These are phyloP conservation scores for Calamus simplicifolius DNA, from an alignment of 176 grass and related monocot genomes.

Conservation along the genomic window DNA sequence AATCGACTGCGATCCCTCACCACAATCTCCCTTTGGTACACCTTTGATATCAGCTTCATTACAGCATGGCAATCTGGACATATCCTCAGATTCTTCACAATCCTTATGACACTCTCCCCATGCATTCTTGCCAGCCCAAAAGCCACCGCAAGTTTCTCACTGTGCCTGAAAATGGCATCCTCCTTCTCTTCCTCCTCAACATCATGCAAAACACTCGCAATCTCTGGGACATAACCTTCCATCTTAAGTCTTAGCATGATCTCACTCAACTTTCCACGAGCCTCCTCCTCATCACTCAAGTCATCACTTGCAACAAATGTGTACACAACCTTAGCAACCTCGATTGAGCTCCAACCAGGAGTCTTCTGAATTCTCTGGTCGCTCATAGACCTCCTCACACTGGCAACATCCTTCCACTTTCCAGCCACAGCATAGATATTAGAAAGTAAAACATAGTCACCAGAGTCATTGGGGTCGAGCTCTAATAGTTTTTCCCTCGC, in stretches of 20 bases:
- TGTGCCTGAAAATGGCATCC: constrained; percentile 8
- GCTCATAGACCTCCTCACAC: constrained; percentile 11
- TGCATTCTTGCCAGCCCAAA: constrained; percentile 16
- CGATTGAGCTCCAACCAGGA: constrained; percentile 26
- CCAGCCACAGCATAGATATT: constrained; percentile 18
- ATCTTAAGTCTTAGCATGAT: constrained; percentile 5
- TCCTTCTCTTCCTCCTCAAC: constrained; percentile 27
- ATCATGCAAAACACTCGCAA: constrained; percentile 21
- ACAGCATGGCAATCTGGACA: constrained; percentile 19
- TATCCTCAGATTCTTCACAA: constrained; percentile 24
- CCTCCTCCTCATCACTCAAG: constrained; percentile 7
- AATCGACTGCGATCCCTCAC: constrained; percentile 26
- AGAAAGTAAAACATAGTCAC: constrained; percentile 18
- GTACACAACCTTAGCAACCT: constrained; percentile 16
- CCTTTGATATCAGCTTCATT: constrained; percentile 23
- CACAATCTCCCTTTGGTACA: constrained; percentile 17
- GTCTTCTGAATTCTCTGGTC: neutral
- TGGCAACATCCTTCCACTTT: constrained; percentile 27
- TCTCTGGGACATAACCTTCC: constrained; percentile 16
- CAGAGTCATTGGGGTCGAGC: constrained; percentile 10
- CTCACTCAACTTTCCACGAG: neutral
- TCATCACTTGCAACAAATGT: constrained; percentile 12
- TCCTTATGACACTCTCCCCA: constrained; percentile 13
- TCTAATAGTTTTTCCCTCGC: constrained; percentile 11
- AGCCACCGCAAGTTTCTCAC: constrained; percentile 27